Base-by-base conservation (phyloP, 78 protist genomes). In the Chrysochromulina parva region DNA sequence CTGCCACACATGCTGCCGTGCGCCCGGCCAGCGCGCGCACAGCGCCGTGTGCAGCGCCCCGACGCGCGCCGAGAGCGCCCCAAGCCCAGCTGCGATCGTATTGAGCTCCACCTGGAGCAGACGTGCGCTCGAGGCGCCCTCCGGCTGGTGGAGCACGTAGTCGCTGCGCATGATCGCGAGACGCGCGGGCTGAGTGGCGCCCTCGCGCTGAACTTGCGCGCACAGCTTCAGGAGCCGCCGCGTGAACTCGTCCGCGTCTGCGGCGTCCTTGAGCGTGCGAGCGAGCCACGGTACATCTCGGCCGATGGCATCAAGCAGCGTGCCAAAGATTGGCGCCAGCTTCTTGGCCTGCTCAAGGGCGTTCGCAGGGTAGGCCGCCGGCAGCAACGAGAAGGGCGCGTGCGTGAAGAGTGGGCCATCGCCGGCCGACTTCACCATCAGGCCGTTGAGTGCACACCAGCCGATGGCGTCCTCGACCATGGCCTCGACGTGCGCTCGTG, bases 81-180 rank as follows among this genome's bases (percentile, higher is more conserved):
- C 97, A 14, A 97, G 96, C 54, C 97, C 76, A 20, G 97, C 91
- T 53, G 99, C 80, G 85, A 98, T 98, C 54, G 98, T 96, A 91
- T 98, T 98, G 73, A 97, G 76, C 76, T 98, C 99, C 26, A 98
- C 97, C 87, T 98, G 98, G 6, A 74, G 82, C 50, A 28, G 53
- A 24, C 7, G 82, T 22, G 82, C 26, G 0, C 57, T 53, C 57
- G 53, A 74, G 84, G 62, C 71, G 28, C 17, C 17, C 22, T 22
- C 89, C 22, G 66, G 50, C 50, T 22, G 71, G 76, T 98, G 97
- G 14, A 97, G 52, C 99, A 98, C 95, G 93, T 97, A 98, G 88
- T 98, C 99, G 65, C 97, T 85, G 86, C 99, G 93, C 50, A 74
- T 66, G 28, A 98, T 53, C 76, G 96, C 98, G 62, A 97, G 81